These are phyloP conservation scores for Bimuria novae-zelandiae DNA, from an alignment of 2,329 filamentous ascomycete species.

Conservation along the genomic window DNA sequence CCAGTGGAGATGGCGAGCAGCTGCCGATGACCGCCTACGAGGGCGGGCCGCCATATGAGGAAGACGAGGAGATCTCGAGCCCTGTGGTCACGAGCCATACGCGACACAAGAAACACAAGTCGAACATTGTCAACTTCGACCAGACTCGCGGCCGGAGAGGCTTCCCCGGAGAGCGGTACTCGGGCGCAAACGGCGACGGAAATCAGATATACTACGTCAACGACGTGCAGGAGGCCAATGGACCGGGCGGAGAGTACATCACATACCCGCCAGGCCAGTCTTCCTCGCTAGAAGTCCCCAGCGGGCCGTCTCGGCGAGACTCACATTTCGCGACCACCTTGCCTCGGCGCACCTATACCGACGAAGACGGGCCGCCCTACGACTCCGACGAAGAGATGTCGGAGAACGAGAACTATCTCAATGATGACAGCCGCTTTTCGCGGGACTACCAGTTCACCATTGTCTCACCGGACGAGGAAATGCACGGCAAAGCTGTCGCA, in stretches of 20 bases:
- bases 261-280: slow-evolving; percentile 68
- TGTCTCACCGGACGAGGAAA: slow-evolving; percentile 93
- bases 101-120: slow-evolving; percentile 80
- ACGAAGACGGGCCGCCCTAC: slow-evolving; percentile 47
- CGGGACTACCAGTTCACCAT: slow-evolving; percentile 95
- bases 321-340: slow-evolving; percentile 59
- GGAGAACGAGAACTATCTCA: slow-evolving; percentile 52
- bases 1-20: slow-evolving; percentile 66
- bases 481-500: slow-evolving; percentile 94
- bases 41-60: slow-evolving; percentile 84
- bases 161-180: slow-evolving; percentile 50
- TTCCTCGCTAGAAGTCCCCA: slow-evolving; percentile 34
- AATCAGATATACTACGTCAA: slow-evolving; percentile 76
- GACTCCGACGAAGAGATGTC: slow-evolving; percentile 56
- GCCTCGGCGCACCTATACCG: slow-evolving; percentile 48
- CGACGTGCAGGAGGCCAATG: slow-evolving; percentile 69
- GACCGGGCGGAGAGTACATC: slow-evolving; percentile 78
- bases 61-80: slow-evolving; percentile 93
- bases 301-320: slow-evolving; percentile 50
- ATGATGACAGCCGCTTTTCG: slow-evolving; percentile 79
- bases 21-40: slow-evolving; percentile 82
- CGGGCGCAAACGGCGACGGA: slow-evolving; percentile 66
- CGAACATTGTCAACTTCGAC: slow-evolving; percentile 48
- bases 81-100: slow-evolving; percentile 78
- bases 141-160: slow-evolving; percentile 42